Conservation (phyloP, 2,329 filamentous ascomycete species). For the Aspergillus luchuensis region DNA sequence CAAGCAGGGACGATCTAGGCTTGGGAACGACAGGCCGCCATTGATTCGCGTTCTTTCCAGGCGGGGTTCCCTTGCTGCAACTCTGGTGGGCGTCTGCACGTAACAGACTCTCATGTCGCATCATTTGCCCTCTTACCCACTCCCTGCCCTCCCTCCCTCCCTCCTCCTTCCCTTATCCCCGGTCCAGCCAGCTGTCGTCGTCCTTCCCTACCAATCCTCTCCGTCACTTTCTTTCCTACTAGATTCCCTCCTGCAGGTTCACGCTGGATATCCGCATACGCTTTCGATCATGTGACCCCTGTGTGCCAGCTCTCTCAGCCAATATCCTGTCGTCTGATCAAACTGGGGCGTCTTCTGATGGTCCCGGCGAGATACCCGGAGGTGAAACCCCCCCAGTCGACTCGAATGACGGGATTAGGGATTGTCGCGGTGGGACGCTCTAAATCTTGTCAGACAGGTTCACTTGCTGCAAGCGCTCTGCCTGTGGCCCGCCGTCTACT, state of each 20-base stretch:
- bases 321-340: conserved; percentile 28
- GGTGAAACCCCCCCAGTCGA: conserved; percentile 30
- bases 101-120: conserved; percentile 22
- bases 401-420: conserved; percentile 14
- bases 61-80: conserved; percentile 22
- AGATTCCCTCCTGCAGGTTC: conserved; percentile 31
- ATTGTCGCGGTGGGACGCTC: conserved; percentile 24
- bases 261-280: conserved; percentile 37
- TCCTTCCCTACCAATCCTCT: conserved; percentile 27
- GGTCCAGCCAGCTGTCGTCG: conserved; percentile 14
- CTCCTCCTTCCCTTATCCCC: conserved; percentile 16
- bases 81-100: conserved; percentile 20
- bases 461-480: conserved; percentile 27
- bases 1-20: conserved; percentile 15
- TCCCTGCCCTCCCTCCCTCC: conserved; percentile 11
- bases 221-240: conserved; percentile 2
- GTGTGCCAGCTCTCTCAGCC: conserved; percentile 26
- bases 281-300: conserved; percentile 42
- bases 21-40: conserved; percentile 14
- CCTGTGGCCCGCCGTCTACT: conserved; percentile 22
- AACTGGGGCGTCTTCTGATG: conserved; percentile 22
- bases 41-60: conserved; percentile 21
- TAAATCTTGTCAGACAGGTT: conserved; percentile 37
- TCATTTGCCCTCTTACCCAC: conserved; percentile 14
- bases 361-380: conserved; percentile 20